Base-by-base conservation (phyloP, 805 yeast species). In the Debaryomyces hansenii region DNA sequence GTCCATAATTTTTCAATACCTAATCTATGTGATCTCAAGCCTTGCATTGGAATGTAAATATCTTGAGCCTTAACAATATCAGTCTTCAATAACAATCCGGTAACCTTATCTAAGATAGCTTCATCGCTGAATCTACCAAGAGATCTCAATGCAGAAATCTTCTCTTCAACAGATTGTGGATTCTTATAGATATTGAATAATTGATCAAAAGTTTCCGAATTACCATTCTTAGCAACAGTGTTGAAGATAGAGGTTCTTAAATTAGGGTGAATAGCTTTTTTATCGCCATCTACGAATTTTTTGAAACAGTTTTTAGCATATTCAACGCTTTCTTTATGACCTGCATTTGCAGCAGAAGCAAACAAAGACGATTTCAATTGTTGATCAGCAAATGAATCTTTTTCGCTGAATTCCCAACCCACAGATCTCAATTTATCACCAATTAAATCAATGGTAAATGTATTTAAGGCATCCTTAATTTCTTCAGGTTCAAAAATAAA, bases 1-100 rank as follows among this genome's bases (percentile, higher is more conserved):
- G 59, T 45, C 89, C 91, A 91, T 53, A 85, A 68, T 10, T 81
- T 78, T 54, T 80, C 80, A 48, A 85, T 72, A 70, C 96, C 96
- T 37, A 70, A 74, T 44, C 69, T 75, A 57, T 82, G 83, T 12
- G 78, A 59, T 57, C 85, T 74, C 72, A 89, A 70, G 37, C 94
- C 91, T 50, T 72, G 79, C 81, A 92, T 75, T 53, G 96, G 95
- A 54, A 82, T 77, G 68, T 82, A 82, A 45, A 85, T 77, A 63
- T 88, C 96, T 72, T 88, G 95, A 34, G 69, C 66, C 55, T 82
- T 79, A 49, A 86, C 72, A 39, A 82, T 67, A 28, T 85, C 84
- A 51, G 66, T 52, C 47, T 83, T 80, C 51, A 84, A 76, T 52
- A 84, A 63, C 59, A 75, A 73, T 3, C 67, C 74, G 24, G 84